phyloP scores from a whole-genome alignment of 257 asterid genomes.

The Pogostemon cablin region DNA sequence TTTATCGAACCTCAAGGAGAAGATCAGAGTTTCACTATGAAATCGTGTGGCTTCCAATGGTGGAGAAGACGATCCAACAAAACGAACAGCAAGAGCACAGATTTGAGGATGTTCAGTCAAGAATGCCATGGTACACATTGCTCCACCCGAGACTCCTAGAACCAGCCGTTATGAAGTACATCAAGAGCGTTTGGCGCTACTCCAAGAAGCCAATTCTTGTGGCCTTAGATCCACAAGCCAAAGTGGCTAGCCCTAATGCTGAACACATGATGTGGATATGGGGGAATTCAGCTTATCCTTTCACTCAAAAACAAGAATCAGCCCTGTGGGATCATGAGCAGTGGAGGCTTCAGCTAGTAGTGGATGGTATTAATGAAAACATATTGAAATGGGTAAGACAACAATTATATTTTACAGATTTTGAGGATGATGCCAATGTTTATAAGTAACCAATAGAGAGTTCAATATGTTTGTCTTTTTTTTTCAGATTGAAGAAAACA shows the following conservation, averaged over 20 bases:
- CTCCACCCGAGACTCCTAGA: conserved; percentile 61
- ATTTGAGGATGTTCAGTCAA: conserved; percentile 49
- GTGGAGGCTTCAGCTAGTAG: conserved; percentile 69
- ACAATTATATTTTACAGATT: background rate
- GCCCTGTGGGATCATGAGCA: conserved; percentile 58
- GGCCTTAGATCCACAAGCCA: conserved; percentile 71
- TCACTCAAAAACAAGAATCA: conserved; percentile 52
- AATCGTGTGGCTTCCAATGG: conserved; percentile 78
- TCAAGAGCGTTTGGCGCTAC: conserved; percentile 68
- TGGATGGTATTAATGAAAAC: conserved; percentile 55
- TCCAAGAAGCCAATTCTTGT: conserved; percentile 72
- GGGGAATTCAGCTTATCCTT: conserved; percentile 81
- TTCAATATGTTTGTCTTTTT: background rate
- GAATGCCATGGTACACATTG: conserved; percentile 85
- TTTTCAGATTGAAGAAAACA: conserved; percentile 52
- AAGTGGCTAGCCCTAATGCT: conserved; percentile 60
- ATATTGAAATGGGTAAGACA: conserved; percentile 64
- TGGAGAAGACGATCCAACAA: conserved; percentile 43
- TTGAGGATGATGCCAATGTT: background rate
- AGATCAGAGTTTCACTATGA: conserved; percentile 58
- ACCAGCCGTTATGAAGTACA: conserved; percentile 64
- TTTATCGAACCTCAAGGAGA: conserved; percentile 50
- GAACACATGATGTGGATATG: conserved; percentile 78
- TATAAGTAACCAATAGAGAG: too few species aligned
- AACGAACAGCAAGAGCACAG: conserved; percentile 41